These are phyloP conservation scores for Heterobasidion occidentale DNA, from an alignment of 1,284 basidiomycete genomes.

Conservation along the genomic window DNA sequence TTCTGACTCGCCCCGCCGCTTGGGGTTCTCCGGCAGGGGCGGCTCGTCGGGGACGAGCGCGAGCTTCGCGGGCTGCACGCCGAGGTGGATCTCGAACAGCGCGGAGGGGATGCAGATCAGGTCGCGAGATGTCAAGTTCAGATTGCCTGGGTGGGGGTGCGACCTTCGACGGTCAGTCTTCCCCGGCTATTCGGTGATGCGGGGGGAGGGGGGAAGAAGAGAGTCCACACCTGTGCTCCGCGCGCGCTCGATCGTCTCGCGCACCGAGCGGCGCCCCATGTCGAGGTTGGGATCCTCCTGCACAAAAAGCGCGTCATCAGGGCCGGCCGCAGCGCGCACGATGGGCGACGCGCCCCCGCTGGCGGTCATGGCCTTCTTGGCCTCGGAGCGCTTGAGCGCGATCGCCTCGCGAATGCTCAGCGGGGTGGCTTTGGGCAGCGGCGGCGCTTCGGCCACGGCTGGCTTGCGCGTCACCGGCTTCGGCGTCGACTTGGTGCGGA, in stretches of 20 bases:
- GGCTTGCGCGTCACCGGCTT: slow-evolving; percentile 8
- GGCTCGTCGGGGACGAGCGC: slow-evolving; percentile 58
- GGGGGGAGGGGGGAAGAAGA: background rate
- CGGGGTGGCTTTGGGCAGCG: slow-evolving; percentile 21
- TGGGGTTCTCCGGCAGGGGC: slow-evolving; percentile 30
- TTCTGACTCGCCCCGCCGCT: slow-evolving; percentile 22
- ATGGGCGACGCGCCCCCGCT: slow-evolving; percentile 18
- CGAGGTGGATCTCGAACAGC: slow-evolving; percentile 73
- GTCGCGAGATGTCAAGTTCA: slow-evolving; percentile 66
- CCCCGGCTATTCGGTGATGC: slow-evolving; percentile 11
- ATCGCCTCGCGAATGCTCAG: slow-evolving; percentile 67
- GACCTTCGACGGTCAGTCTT: slow-evolving; percentile 33
- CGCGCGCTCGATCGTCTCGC: slow-evolving; percentile 69
- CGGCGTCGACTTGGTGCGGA: slow-evolving; percentile 13
- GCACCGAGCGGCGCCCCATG: slow-evolving; percentile 60
- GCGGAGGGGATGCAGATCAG: slow-evolving; percentile 66
- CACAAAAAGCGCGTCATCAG: slow-evolving; percentile 35
- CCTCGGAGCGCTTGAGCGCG: slow-evolving; percentile 65
- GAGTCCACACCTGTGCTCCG: slow-evolving; percentile 56
- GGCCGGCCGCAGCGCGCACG: slow-evolving; percentile 13
- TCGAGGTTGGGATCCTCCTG: slow-evolving; percentile 33
- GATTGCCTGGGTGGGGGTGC: slow-evolving; percentile 38
- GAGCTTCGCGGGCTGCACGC: slow-evolving; percentile 56
- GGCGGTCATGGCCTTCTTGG: slow-evolving; percentile 43
- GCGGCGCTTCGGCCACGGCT: slow-evolving; percentile 16